Evolutionary conservation across 202 grass and related monocot genomes (phyloP).

Genomic region (Brachypodium distachyon): DNA sequence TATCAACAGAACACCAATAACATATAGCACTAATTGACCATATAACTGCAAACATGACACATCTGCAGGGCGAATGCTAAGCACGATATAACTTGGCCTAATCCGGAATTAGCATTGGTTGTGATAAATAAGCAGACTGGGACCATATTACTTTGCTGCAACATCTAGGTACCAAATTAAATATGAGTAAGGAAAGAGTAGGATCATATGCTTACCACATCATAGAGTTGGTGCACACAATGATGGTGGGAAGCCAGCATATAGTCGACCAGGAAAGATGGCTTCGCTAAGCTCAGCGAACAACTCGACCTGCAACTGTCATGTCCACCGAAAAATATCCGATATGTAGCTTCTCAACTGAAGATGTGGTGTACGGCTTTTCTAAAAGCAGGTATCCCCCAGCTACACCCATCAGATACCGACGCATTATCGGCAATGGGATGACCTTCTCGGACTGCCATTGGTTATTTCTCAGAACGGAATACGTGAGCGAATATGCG

Average conservation of each 20-base stretch:
- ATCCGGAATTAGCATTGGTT: too few species aligned
- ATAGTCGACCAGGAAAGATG: neutral
- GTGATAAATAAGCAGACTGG: too few species aligned
- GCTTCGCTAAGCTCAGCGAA: neutral
- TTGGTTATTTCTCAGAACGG: neutral
- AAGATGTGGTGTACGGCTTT: neutral
- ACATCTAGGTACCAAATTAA: neutral
- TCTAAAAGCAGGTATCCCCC: neutral
- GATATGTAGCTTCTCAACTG: neutral
- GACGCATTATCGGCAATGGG: neutral
- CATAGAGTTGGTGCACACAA: neutral
- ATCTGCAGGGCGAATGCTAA: too few species aligned
- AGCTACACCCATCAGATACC: neutral
- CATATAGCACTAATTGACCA: neutral
- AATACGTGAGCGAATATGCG: neutral
- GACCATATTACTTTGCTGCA: neutral
- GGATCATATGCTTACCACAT: neutral
- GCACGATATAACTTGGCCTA: too few species aligned
- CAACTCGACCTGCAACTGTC: neutral
- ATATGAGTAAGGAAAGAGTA: neutral
- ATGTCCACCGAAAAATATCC: neutral
- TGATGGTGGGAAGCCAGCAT: neutral
- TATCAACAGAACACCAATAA: neutral
- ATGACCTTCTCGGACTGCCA: neutral
- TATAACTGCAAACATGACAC: too few species aligned